Evolutionary conservation across 2,329 filamentous ascomycete genomes (phyloP), one percentile per base, ranked within the genome.

Genomic region (Colletotrichum shisoi): DNA sequence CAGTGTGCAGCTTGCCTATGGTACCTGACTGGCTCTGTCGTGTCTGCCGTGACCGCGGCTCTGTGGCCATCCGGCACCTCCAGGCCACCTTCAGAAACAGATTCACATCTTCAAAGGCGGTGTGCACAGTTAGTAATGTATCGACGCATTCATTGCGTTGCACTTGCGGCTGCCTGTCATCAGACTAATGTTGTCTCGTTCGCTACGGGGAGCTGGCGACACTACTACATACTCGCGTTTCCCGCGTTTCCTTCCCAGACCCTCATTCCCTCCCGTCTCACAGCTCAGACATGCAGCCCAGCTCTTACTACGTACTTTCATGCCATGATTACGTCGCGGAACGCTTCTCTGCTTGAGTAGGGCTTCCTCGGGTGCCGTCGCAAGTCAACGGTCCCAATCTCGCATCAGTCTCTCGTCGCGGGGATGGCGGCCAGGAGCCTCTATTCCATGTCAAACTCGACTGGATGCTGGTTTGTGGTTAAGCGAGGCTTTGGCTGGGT

Each of bases 231-330:
- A 13, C 21, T 58, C 52, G 21, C 45, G 44, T 67, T 53, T 62
- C 66, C 66, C 66, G 62, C 66, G 57, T 68, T 66, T 62, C 57
- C 57, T 51, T 44, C 51, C 56, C 37, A 19, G 51, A 12, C 57
- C 39, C 51, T 49, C 45, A 53, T 68, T 68, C 57, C 52, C 57
- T 51, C 39, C 45, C 17, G 24, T 52, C 44, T 45, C 7, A 45
- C 27, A 39, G 54, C 40, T 46, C 12, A n/a, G 27, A 21, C 15
- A 46, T 46, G 31, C 19, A 46, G n/a, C 17, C n/a, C 27, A 46
- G 42, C 42, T 57, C 27, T 57, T 39, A n/a, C 9, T 21, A 3
- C n/a, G n/a, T n/a, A n/a, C 21, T 57, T n/a, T 57, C 31, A 37
- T 21, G n/a, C 27, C 54, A 57, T 21, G 31, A 11, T 37, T 57